Conservation (phyloP, 257 asterid genomes). For the Orobanche coerulescens region DNA sequence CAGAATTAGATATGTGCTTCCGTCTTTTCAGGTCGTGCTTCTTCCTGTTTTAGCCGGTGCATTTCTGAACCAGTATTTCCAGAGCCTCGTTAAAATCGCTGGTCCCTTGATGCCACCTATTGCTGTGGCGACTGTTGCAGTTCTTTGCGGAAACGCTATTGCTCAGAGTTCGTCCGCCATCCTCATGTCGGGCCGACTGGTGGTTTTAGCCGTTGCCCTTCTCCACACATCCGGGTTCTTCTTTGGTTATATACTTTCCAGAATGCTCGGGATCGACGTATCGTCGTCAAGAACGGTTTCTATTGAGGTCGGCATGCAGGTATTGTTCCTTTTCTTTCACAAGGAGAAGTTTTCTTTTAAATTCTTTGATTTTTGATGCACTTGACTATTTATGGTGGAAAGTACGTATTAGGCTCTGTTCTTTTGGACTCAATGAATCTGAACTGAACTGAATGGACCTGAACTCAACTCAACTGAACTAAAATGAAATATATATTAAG, state of each 20-base stretch:
- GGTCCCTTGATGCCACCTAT: conserved; percentile 82
- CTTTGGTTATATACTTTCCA: conserved; percentile 64
- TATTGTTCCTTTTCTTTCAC: conserved; percentile 16
- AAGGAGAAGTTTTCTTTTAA: background rate
- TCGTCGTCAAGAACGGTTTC: conserved; percentile 83
- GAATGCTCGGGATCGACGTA: conserved; percentile 60
- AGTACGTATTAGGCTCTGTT: too few species aligned
- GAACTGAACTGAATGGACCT: too few species aligned
- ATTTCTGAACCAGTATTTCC: conserved; percentile 74
- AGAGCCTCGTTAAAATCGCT: conserved; percentile 50
- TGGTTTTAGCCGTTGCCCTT: conserved; percentile 57
- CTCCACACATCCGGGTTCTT: conserved; percentile 74
- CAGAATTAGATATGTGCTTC: too few species aligned
- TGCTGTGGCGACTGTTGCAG: conserved; percentile 81
- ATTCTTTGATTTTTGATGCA: background rate
- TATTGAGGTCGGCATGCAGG: conserved; percentile 97
- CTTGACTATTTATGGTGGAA: background rate
- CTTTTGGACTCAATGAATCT: too few species aligned
- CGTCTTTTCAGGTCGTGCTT: conserved; percentile 61
- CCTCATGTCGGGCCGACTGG: conserved; percentile 67
- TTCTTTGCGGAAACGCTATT: conserved; percentile 86
- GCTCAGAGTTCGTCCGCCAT: conserved; percentile 87
- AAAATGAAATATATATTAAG: too few species aligned
- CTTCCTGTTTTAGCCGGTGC: conserved; percentile 87
- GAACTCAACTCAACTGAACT: too few species aligned